Evolutionary conservation across 1,284 basidiomycete species (phyloP).

Genomic region (Ustilago trichophora): DNA sequence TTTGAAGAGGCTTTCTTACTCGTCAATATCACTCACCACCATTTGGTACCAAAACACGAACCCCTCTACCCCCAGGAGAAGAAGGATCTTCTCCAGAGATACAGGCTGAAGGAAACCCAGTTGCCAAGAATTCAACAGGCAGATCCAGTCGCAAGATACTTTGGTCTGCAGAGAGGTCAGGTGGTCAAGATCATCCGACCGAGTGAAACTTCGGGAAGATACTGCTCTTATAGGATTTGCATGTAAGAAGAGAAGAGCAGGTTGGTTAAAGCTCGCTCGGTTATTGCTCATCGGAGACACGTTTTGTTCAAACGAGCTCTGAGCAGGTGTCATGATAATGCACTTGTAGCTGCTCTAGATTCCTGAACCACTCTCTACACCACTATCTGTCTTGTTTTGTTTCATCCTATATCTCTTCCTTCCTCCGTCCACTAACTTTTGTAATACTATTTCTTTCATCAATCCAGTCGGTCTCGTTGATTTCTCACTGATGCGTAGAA

Average conservation of each 20-base stretch:
- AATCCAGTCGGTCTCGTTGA: no score
- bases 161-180: conserved; percentile 91
- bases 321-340: no score
- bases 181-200: conserved; percentile 97
- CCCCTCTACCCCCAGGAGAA: conserved; percentile 88
- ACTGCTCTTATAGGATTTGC: conserved; percentile 87
- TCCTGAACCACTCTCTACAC: no score
- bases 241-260: no score
- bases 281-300: no score
- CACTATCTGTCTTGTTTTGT: no score
- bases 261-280: no score
- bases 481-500: no score
- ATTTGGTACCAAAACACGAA: conserved; percentile 91
- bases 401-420: no score
- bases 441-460: no score
- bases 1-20: conserved; percentile 95
- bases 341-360: no score
- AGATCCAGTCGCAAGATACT: conserved; percentile 97
- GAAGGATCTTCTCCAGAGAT: conserved; percentile 84
- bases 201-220: conserved; percentile 94
- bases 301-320: no score
- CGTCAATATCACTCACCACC: conserved; percentile 94
- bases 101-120: conserved; percentile 97
- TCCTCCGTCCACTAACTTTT: neutral
- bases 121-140: conserved; percentile 93